Base-by-base conservation (phyloP, 257 asterid genomes). In the Fraxinus excelsior region DNA sequence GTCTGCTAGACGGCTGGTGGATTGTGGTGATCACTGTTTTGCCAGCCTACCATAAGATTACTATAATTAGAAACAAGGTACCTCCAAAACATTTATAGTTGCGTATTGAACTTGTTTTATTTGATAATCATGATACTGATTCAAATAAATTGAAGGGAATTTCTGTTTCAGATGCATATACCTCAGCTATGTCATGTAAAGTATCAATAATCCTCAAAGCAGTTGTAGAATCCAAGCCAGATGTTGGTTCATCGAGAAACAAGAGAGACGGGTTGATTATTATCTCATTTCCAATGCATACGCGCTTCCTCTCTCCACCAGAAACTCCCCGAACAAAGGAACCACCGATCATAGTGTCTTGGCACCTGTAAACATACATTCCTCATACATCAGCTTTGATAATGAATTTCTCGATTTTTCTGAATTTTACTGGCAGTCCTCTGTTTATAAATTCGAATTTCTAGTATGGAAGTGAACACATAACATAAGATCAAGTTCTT, bases 291-390 rank as follows among this genome's bases (percentile, higher is more conserved):
- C 97, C 99, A 4, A 96, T 94, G 65, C 96, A 88, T 0, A 94
- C 99, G 1, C 99, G 97, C 82, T 96, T 96, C 80, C 98, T 85
- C 76, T 96, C 99, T 64, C 98, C 99, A 49, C 99, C 99, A 7
- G 98, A 96, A 84, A 96, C 91, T 67, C 99, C 99, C 18, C 96
- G 86, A 28, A 96, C 97, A 34, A 93, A 96, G 51, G 99, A 88
- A 73, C 99, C 99, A 35, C 99, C 99, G 5, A 96, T 93, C 94
- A 92, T 93, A 37, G 98, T 93, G 85, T 93, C 97, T 51, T 93
- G 96, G 77, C 98, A 96, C 91, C 99, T 96, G 90, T 49, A 34
- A 51, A 38, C 35, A 67, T 40, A 38, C n/a, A 70, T 67, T 42
- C 51, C 44, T 38, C 44, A 38, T 38, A 38, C 3, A 38, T 38